phyloP scores from a whole-genome alignment of 768 basidiomycete species.

The Leccinum broughii region DNA sequence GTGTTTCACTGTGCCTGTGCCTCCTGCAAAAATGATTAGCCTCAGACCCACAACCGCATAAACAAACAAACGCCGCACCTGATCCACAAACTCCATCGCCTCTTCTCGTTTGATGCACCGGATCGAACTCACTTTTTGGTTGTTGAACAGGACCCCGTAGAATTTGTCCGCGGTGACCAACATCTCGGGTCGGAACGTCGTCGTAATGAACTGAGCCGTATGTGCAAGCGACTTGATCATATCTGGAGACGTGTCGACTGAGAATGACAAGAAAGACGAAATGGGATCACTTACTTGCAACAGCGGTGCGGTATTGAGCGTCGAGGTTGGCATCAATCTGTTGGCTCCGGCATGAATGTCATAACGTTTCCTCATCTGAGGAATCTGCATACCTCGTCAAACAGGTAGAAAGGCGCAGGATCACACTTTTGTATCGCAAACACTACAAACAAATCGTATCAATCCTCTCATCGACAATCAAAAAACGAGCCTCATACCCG shows the following conservation, averaged over 20 bases:
- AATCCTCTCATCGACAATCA: not conserved
- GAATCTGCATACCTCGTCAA: slow-evolving; percentile 71
- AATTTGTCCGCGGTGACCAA: slow-evolving; percentile 94
- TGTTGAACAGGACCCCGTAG: slow-evolving; percentile 95
- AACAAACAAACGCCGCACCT: slow-evolving; percentile 44
- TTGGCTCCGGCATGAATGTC: not conserved
- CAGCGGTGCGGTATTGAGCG: slow-evolving; percentile 96
- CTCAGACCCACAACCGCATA: not conserved
- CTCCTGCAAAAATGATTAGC: slow-evolving; percentile 35
- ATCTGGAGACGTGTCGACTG: slow-evolving; percentile 14
- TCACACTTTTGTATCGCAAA: slow-evolving; percentile 99
- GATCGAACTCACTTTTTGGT: slow-evolving; percentile 92
- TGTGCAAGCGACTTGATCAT: slow-evolving; percentile 93
- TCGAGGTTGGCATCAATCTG: slow-evolving; percentile 98
- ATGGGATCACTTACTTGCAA: slow-evolving; percentile 65
- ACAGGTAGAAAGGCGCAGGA: slow-evolving; percentile 98
- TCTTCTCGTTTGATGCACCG: slow-evolving; percentile 85
- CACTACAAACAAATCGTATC: slow-evolving; percentile 47
- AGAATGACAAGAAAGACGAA: slow-evolving; percentile 38
- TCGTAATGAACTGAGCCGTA: slow-evolving; percentile 95
- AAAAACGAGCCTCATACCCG: slow-evolving; percentile 49
- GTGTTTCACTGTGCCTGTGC: slow-evolving; percentile 44
- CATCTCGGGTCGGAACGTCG: slow-evolving; percentile 98
- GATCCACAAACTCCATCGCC: slow-evolving; percentile 93
- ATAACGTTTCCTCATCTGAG: not conserved